These are phyloP conservation scores for Colletotrichum tamarilloi DNA, from an alignment of 2,329 filamentous ascomycete genomes.

Conservation along the genomic window DNA sequence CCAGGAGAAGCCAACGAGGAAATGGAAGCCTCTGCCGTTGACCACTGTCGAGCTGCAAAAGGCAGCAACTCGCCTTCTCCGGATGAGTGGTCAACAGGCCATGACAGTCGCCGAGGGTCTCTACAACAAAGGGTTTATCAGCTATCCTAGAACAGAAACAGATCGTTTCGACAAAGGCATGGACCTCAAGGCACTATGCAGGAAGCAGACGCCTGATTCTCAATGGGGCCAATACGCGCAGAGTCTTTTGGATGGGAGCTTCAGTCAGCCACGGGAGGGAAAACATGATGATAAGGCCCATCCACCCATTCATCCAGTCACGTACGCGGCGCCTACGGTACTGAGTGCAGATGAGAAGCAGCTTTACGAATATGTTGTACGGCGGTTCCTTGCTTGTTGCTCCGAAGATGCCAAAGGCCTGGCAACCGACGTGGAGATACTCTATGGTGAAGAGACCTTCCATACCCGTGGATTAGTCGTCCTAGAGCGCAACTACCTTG, in stretches of 20 bases:
- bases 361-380: slow-evolving; percentile 92
- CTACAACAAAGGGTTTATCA: slow-evolving; percentile 96
- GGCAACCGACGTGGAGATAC: slow-evolving; percentile 84
- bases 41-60: slow-evolving; percentile 98
- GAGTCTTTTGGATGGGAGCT: slow-evolving; percentile 78
- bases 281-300: slow-evolving; percentile 96
- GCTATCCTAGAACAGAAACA: slow-evolving; percentile 96
- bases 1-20: slow-evolving; percentile 89
- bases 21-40: slow-evolving; percentile 92
- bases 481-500: slow-evolving; percentile 89
- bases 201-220: slow-evolving; percentile 83
- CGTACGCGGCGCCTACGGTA: slow-evolving; percentile 77
- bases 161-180: slow-evolving; percentile 94
- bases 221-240: slow-evolving; percentile 87
- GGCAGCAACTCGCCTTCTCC: slow-evolving; percentile 87
- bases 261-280: slow-evolving; percentile 84
- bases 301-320: slow-evolving; percentile 95
- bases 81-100: slow-evolving; percentile 90
- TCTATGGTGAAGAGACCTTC: slow-evolving; percentile 87
- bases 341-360: slow-evolving; percentile 75
- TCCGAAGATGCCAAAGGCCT: slow-evolving; percentile 92
- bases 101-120: slow-evolving; percentile 89
- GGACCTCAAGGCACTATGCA: slow-evolving; percentile 81
- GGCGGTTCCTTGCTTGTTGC: slow-evolving; percentile 94
- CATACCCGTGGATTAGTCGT: slow-evolving; percentile 86